A percentile compares a stretch with the other conserved stretches of the same genome.
Evolutionary conservation across 2,329 filamentous ascomycete species (phyloP).

Genomic region (Raffaelea ambrosiae): DNA sequence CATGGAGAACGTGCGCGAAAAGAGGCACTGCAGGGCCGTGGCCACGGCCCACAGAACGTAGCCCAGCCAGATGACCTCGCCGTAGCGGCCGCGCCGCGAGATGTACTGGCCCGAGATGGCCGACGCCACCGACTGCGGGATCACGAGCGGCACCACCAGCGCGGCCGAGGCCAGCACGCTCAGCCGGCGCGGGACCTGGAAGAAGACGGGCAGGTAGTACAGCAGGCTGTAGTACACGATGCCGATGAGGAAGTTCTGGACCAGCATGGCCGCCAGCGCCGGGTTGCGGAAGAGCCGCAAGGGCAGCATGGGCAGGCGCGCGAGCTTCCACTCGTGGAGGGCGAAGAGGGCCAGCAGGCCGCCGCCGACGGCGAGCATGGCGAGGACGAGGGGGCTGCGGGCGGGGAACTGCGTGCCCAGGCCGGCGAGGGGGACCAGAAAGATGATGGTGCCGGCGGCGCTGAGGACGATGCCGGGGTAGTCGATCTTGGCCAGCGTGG

Average conservation of each 20-base stretch:
- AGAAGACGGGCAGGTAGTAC: neutral
- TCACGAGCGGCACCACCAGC: conserved; percentile 19
- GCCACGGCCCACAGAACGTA: conserved; percentile 22
- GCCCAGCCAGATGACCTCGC: conserved; percentile 19
- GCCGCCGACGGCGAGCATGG: neutral
- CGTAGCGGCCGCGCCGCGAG: conserved; percentile 18
- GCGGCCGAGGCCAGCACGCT: conserved; percentile 20
- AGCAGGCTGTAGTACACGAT: neutral
- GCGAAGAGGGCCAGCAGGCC: neutral
- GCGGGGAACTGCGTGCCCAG: neutral
- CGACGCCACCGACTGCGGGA: conserved; percentile 19
- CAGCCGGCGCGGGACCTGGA: neutral
- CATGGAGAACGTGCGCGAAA: conserved; percentile 1
- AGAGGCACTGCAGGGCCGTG: conserved; percentile 6
- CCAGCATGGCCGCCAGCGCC: neutral
- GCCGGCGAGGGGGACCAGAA: conserved; percentile 55
- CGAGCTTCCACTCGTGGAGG: neutral
- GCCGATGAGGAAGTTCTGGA: neutral
- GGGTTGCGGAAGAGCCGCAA: neutral
- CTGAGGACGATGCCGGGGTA: conserved; percentile 44
- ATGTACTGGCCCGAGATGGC: conserved; percentile 22
- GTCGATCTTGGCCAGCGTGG: conserved; percentile 48
- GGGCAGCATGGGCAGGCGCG: conserved; percentile 1
- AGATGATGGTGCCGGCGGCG: conserved; percentile 44
- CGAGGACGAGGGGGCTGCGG: neutral